Percentiles rank a stretch among this genome's conserved stretches.
Conservation (phyloP, 371 early-diverging fungal species). For the Lichtheimia ornata region DNA sequence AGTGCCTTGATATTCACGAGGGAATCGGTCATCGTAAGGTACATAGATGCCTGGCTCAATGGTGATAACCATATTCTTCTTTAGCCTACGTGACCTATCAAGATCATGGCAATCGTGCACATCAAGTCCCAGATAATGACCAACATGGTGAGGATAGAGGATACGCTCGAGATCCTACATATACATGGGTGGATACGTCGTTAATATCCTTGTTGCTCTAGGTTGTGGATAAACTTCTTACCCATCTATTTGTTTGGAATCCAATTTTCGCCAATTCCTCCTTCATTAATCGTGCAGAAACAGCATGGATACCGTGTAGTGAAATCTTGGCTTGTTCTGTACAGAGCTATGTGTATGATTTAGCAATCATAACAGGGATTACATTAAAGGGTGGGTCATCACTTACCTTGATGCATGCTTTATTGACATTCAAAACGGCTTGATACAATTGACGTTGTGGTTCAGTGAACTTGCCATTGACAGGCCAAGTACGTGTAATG, state of each 20-base stretch:
- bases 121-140: constrained; percentile 94
- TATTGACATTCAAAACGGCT: constrained; percentile 83
- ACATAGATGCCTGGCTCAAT: constrained; percentile 96
- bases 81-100: constrained; percentile 68
- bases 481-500: constrained; percentile 94
- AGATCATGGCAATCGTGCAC: constrained; percentile 89
- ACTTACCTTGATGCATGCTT: constrained; percentile 79
- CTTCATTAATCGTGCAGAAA: constrained; percentile 64
- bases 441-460: constrained; percentile 86
- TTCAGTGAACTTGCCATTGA: constrained; percentile 82
- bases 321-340: constrained; percentile 68
- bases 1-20: constrained; percentile 83
- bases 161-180: constrained; percentile 64
- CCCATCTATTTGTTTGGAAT: constrained; percentile 56
- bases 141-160: constrained; percentile 94
- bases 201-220: neutral
- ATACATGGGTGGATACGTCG: neutral
- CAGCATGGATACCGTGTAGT: constrained; percentile 82
- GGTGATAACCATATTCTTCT: constrained; percentile 88
- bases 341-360: constrained; percentile 51
- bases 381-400: neutral
- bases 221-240: constrained; percentile 15
- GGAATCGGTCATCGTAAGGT: constrained; percentile 76
- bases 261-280: constrained; percentile 70
- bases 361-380: neutral